phyloP scores from a whole-genome alignment of 441 rosid species.

The Codiaeum variegatum region DNA sequence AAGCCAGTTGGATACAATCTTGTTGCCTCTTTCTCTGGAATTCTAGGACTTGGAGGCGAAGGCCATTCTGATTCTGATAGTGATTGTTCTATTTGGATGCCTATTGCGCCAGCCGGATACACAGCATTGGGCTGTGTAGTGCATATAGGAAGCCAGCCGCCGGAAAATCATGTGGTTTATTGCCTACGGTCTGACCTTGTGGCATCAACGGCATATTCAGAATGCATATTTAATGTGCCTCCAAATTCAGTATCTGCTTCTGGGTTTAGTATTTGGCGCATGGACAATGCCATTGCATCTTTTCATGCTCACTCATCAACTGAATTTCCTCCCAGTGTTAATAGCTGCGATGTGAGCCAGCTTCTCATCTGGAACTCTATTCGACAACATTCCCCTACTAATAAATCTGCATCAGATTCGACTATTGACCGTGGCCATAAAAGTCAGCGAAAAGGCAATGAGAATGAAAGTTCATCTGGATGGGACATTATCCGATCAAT shows the following conservation, averaged over 20 bases:
- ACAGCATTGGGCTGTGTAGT: constrained; percentile 89
- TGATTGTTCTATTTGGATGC: constrained; percentile 97
- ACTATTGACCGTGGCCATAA: constrained; percentile 31
- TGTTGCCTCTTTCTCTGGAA: constrained; percentile 62
- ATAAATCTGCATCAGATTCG: constrained; percentile 37
- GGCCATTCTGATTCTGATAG: constrained; percentile 35
- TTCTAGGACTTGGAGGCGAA: constrained; percentile 50
- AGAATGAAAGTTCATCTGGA: constrained; percentile 62
- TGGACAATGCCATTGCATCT: constrained; percentile 89
- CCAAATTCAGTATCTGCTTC: constrained; percentile 46
- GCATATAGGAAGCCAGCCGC: constrained; percentile 74
- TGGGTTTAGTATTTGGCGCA: constrained; percentile 97
- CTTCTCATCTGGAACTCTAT: constrained; percentile 74
- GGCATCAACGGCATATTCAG: constrained; percentile 80
- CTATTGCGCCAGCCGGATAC: constrained; percentile 92
- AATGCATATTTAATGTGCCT: constrained; percentile 64
- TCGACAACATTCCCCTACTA: constrained; percentile 41
- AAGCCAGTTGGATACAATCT: constrained; percentile 82
- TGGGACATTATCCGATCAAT: constrained; percentile 85
- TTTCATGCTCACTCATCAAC: constrained; percentile 81
- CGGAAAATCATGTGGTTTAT: constrained; percentile 77
- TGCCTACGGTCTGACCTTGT: constrained; percentile 96
- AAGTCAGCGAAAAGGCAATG: constrained; percentile 41
- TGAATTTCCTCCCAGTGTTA: constrained; percentile 52
- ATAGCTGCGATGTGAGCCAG: constrained; percentile 65